Evolutionary conservation across 2,329 filamentous ascomycete genomes (phyloP).

Genomic region (Verticillium nonalfalfae): DNA sequence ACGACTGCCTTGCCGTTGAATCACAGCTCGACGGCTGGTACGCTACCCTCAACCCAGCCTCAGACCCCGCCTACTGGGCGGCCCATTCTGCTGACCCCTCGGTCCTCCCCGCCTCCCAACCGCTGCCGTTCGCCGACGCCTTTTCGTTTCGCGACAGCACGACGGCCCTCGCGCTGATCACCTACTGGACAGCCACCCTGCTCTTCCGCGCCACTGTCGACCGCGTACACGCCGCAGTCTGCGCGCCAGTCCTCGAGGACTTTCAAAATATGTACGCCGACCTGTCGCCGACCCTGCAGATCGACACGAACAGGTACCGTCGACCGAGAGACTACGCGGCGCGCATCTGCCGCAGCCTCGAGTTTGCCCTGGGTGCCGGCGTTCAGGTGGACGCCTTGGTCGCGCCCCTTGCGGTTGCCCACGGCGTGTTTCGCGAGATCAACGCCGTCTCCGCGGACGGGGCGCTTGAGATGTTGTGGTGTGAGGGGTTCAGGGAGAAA

Average conservation of each 20-base stretch:
- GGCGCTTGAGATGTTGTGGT: constrained; percentile 40
- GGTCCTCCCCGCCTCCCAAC: constrained; percentile 12
- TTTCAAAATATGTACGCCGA: constrained; percentile 31
- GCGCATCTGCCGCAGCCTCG: constrained; percentile 44
- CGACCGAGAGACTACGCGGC: constrained; percentile 37
- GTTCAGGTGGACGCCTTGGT: constrained; percentile 40
- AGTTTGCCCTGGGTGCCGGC: constrained; percentile 35
- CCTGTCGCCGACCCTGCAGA: constrained; percentile 27
- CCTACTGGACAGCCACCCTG: constrained; percentile 48
- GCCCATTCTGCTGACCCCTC: constrained; percentile 20
- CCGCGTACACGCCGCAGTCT: constrained; percentile 34
- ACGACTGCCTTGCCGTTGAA: constrained; percentile 40
- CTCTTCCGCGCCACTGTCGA: constrained; percentile 42
- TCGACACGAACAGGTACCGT: constrained; percentile 36
- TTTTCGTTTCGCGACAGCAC: constrained; percentile 37
- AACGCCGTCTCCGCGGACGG: constrained; percentile 31
- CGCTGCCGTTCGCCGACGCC: constrained; percentile 36
- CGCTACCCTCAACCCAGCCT: constrained; percentile 18
- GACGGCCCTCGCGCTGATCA: constrained; percentile 40
- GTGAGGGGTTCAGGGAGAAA: constrained; percentile 33
- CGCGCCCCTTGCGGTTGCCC: constrained; percentile 33
- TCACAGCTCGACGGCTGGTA: constrained; percentile 42
- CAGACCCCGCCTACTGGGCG: constrained; percentile 31
- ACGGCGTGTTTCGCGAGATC: constrained; percentile 34
- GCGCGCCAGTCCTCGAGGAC: constrained; percentile 34